phyloP scores from a whole-genome alignment of 2,329 filamentous ascomycete species.

The Rhytidhysteron rufulum region DNA sequence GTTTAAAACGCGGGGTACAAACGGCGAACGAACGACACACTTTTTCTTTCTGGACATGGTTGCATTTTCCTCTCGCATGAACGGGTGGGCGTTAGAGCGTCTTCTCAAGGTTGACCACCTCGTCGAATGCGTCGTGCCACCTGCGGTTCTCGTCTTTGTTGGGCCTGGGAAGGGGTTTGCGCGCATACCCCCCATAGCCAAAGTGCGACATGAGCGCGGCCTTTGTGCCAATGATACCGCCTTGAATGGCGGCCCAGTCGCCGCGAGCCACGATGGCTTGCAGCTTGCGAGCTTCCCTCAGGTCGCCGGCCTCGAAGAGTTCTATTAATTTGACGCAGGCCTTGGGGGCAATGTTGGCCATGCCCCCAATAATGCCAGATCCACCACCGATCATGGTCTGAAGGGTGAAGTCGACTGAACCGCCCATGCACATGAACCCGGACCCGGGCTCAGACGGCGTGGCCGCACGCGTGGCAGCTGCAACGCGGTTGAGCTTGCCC shows the following conservation, averaged over 20 bases:
- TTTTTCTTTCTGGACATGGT: background rate
- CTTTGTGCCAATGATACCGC: conserved; percentile 67
- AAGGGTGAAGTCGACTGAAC: conserved; percentile 70
- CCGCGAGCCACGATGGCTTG: conserved; percentile 64
- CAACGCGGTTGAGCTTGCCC: conserved; percentile 61
- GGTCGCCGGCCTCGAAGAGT: conserved; percentile 57
- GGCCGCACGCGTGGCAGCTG: conserved; percentile 47
- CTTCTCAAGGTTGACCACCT: conserved; percentile 43
- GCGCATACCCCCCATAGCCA: conserved; percentile 61
- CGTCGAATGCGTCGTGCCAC: conserved; percentile 43
- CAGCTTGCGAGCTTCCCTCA: conserved; percentile 58
- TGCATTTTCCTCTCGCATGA: too few relatives aligned
- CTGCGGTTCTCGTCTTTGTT: conserved; percentile 38
- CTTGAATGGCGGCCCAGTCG: conserved; percentile 67
- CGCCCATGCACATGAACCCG: conserved; percentile 67
- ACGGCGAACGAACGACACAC: background rate
- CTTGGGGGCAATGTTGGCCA: conserved; percentile 67
- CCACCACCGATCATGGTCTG: conserved; percentile 68
- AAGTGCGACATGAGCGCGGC: conserved; percentile 59
- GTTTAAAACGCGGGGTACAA: background rate
- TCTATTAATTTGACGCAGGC: conserved; percentile 60
- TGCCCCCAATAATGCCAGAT: conserved; percentile 67
- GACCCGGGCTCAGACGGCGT: conserved; percentile 35
- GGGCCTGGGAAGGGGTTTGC: conserved; percentile 54
- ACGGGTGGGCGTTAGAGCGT: too few relatives aligned